Evolutionary conservation across 164 flowering plant genomes (phyloP).

Genomic region (Aristolochia fimbriata): DNA sequence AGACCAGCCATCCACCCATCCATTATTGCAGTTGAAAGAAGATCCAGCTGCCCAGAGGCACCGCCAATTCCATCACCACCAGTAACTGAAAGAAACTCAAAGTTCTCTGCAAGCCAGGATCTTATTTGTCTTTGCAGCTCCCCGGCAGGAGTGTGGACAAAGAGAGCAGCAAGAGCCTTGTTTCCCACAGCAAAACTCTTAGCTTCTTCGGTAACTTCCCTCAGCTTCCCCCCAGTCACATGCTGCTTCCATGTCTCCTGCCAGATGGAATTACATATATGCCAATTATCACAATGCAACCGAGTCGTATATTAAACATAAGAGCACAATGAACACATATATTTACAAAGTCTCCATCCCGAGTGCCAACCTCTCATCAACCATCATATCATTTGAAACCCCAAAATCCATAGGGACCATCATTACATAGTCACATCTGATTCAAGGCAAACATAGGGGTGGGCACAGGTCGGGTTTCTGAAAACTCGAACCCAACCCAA

Average conservation of each 20-base stretch:
- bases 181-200: constrained; percentile 88
- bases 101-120: constrained; percentile 94
- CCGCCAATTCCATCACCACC: constrained; percentile 74
- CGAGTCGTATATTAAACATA: too few species aligned
- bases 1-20: constrained; percentile 99
- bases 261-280: neutral
- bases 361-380: too few species aligned
- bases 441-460: too few species aligned
- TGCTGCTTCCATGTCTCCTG: constrained; percentile 93
- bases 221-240: constrained; percentile 92
- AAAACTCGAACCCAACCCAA: too few species aligned
- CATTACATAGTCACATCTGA: too few species aligned
- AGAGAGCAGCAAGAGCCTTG: constrained; percentile 90
- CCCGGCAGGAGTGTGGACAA: constrained; percentile 99
- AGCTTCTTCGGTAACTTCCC: constrained; percentile 96
- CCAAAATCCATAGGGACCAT: too few species aligned
- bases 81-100: constrained; percentile 85
- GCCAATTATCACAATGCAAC: too few species aligned
- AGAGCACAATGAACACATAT: too few species aligned
- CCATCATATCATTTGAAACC: too few species aligned
- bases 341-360: too few species aligned
- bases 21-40: constrained; percentile 97
- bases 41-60: constrained; percentile 78
- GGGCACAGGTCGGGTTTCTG: too few species aligned
- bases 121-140: constrained; percentile 96